Base-by-base conservation (phyloP, 805 yeast species). In the Wickerhamomyces tratensis region DNA sequence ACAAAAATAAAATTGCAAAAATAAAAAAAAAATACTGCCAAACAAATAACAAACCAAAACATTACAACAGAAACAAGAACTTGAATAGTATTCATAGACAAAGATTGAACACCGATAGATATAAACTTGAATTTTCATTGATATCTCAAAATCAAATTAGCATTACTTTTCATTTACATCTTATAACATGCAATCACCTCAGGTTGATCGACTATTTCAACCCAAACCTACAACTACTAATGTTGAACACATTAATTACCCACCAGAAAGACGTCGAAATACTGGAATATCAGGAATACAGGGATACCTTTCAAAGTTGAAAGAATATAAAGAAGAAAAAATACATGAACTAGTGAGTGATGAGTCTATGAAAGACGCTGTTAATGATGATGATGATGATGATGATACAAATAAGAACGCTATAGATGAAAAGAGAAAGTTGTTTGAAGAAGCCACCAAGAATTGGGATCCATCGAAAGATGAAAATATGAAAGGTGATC, bases 401-500 rank as follows among this genome's bases (percentile, higher is more conserved):
- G 68, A 67, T 35, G 59, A 61, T 5, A 41, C 63, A 45, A 48
- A 45, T 25, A 59, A 56, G 38, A 50, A 54, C 48, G 57, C 25
- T 51, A 50, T 36, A 59, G 58, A 37, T 46, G 52, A 36, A 54
- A 49, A 37, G 57, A 52, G 38, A 45, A 44, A 53, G 41, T 47
- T 56, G 29, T 48, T 76, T 29, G 63, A 69, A 31, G 52, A 61
- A 9, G 67, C 62, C 20, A 48, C 65, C 12, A 43, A 52, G 4
- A 46, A 56, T 1, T 76, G 85, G 84, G 61, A 77, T 41, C 87
- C 89, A 0, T 56, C 59, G 5, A 52, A 57, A 1, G 89, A 82
- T 51, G 72, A 76, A 1, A 71, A 78, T 37, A 65, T 79, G 12
- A 59, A 63, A 15, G 83, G 82, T 1, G 94, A 87, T 54, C 95